Evolutionary conservation across 2,329 filamentous ascomycete genomes (phyloP).

Genomic region (Alternaria dauci): DNA sequence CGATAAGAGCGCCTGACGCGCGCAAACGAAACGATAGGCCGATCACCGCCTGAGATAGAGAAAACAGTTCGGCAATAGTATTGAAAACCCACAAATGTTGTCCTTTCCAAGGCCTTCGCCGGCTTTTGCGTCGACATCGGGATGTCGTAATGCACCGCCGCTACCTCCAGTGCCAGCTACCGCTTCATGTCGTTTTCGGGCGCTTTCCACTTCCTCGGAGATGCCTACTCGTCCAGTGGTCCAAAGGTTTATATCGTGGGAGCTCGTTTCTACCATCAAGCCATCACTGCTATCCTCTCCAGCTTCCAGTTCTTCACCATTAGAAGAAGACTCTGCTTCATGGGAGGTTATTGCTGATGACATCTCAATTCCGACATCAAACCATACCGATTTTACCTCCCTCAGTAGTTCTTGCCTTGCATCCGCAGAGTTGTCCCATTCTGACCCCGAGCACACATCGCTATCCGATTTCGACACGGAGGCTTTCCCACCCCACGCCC

Average conservation of each 20-base stretch:
- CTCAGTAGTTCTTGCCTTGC: neutral
- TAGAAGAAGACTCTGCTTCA: neutral
- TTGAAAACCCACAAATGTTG: neutral
- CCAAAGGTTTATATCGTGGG: neutral
- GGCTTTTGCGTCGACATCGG: neutral
- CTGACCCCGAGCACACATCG: neutral
- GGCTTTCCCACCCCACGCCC: constrained; percentile 16
- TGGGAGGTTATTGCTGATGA: no score
- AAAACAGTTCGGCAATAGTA: no score
- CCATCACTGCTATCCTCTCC: neutral
- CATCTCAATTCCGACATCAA: neutral
- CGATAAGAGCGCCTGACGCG: neutral
- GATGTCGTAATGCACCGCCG: neutral
- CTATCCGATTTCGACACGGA: constrained; percentile 6
- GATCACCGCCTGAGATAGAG: neutral
- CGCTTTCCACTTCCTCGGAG: neutral
- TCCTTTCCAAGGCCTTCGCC: neutral
- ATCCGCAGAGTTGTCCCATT: neutral
- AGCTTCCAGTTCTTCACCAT: neutral
- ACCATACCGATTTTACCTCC: neutral
- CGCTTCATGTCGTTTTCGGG: neutral
- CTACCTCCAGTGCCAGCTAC: neutral
- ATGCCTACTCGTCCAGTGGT: neutral
- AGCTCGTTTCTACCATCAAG: neutral
- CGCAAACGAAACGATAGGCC: neutral